Base-by-base conservation (phyloP, 2,329 filamentous ascomycete genomes). In the Rugonectria rugulosa region DNA sequence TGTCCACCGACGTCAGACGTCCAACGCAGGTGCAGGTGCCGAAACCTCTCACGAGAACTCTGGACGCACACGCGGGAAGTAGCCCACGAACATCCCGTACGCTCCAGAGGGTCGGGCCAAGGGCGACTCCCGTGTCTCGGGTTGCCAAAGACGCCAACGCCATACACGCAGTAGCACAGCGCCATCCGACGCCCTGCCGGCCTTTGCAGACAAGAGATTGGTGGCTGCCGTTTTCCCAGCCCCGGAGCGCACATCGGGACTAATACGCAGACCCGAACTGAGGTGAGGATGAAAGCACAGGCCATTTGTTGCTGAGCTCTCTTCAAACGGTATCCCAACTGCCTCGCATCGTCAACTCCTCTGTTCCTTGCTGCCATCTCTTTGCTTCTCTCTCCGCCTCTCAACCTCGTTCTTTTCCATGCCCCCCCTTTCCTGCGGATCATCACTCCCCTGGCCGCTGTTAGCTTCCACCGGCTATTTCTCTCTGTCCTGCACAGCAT, bases 401-500 rank as follows among this genome's bases (percentile, higher is more conserved):
- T 52, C 42, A 52, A 37, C 42, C 53, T 56, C 53, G 27, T 23
- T 38, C 21, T 48, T 47, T 54, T 26, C 14, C 31, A 10, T 20
- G 14, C 40, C 46, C 48, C 41, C 52, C 46, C 10, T 47, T 37
- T n/a, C 32, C 40, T 45, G 45, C 40, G 36, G 32, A 55, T 34
- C 53, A 44, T 34, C 40, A 20, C 17, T 17, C 24, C 10, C n/a
- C 19, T 44, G 40, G 23, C 21, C 43, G 44, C 23, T 32, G 29
- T 41, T 31, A 50, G 24, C 38, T 19, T 49, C 41, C 40, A 24
- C 24, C 46, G 45, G 32, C 38, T 51, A 10, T 37, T 57, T 68
- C 65, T 70, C 70, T 73, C 76, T 76, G 72, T 75, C 43, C 71
- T 75, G 71, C 74, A 75, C 68, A 70, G 71, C 75, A 80, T 80